Evolutionary conservation across 2,329 filamentous ascomycete species (phyloP), one percentile per base, ranked within the genome.

Genomic region (Claviceps paspali): DNA sequence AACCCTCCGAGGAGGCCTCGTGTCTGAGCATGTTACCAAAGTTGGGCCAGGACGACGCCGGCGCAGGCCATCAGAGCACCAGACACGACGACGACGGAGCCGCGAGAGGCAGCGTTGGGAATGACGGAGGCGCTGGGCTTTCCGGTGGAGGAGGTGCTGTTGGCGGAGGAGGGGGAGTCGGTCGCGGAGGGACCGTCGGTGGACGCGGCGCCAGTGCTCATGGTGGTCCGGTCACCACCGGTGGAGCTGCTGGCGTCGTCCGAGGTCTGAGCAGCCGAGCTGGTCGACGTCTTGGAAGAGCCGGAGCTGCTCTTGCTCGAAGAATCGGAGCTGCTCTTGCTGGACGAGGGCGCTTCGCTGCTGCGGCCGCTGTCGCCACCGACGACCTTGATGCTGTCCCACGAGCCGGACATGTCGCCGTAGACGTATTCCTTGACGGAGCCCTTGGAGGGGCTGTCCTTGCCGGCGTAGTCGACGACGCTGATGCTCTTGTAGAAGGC

Each of bases 291-390:
- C n/a, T n/a, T n/a, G n/a, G n/a, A n/a, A n/a, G n/a, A 14, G 40
- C 34, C 18, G 39, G 39, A 41, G 55, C 67, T 47, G n/a, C 69
- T 45, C 45, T 27, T 27, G 11, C n/a, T 31, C 17, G 47, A 48
- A 51, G 71, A 73, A 52, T 73, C 56, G 46, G 70, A 42, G 65
- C 21, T 35, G 14, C 15, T 10, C 10, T 22, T 4, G 9, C 11
- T 14, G 10, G 33, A 15, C 21, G 77, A 69, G 48, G 63, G 62
- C 42, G 56, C 27, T 12, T n/a, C n/a, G 14, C 27, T n/a, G 27
- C 8, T 8, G 8, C 12, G 9, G 40, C 69, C 70, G n/a, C 69
- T 69, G 38, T 71, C 8, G 41, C 80, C 81, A 65, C 83, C 81
- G 62, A 76, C 73, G 60, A 82, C 83, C 36, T 55, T 45, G 48